Percentiles rank a stretch among this genome's conserved stretches.
Evolutionary conservation across 108 stramenopile genomes (phyloP).

Genomic region (Hondaea fermentalgiana): DNA sequence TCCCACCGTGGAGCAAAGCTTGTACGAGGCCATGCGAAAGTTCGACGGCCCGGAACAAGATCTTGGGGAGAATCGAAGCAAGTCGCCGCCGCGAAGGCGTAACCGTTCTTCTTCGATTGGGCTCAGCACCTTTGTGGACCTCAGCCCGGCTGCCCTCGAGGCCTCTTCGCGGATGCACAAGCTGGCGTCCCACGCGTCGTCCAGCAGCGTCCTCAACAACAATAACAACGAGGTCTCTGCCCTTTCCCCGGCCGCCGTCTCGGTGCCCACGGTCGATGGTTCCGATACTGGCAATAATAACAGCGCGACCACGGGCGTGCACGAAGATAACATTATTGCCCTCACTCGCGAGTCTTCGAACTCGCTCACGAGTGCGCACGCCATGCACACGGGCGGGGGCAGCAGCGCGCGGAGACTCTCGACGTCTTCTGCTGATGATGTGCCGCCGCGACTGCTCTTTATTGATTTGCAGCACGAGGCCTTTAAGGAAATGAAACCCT

Average conservation of each 20-base stretch:
- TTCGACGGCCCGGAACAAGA: background rate
- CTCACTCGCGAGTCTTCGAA: slow-evolving; percentile 19
- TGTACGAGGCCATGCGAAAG: background rate
- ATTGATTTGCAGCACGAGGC: slow-evolving; percentile 23
- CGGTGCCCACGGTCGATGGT: background rate
- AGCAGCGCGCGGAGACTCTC: background rate
- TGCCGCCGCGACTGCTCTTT: slow-evolving; percentile 26
- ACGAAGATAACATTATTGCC: background rate
- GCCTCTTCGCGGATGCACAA: background rate
- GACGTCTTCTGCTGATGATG: background rate
- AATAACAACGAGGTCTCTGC: background rate
- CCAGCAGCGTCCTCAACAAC: background rate
- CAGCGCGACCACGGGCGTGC: too few species aligned
- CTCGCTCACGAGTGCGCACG: slow-evolving; percentile 23
- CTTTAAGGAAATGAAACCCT: slow-evolving; percentile 34
- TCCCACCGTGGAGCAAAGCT: background rate
- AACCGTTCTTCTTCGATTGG: background rate
- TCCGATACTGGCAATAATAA: background rate
- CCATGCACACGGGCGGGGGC: background rate
- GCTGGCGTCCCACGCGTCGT: background rate
- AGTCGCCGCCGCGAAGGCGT: background rate
- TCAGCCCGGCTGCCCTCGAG: background rate
- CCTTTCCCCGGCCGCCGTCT: background rate
- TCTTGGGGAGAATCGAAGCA: background rate
- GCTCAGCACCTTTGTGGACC: background rate